phyloP scores from a whole-genome alignment of 768 basidiomycete species.

The Boletus coccyginus region DNA sequence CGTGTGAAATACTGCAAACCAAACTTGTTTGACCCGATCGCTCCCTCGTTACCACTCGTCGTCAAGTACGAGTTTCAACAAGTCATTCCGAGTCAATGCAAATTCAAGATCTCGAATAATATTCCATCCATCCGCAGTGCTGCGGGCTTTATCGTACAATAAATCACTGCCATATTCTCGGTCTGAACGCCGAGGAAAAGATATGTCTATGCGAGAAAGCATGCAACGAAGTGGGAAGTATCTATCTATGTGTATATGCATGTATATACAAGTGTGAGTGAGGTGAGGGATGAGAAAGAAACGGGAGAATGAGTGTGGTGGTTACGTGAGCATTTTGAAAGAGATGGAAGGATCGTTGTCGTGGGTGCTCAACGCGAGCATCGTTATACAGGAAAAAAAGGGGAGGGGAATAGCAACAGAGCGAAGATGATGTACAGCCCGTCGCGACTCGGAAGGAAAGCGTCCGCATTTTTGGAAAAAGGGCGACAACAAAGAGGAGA shows the following conservation, averaged over 20 bases:
- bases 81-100: not conserved
- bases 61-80: conserved; percentile 12
- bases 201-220: conserved; percentile 28
- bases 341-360: conserved; percentile 21
- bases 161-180: conserved; percentile 35
- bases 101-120: conserved; percentile 29
- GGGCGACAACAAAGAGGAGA: conserved; percentile 1
- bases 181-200: conserved; percentile 6
- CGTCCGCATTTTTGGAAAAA: conserved; percentile 18
- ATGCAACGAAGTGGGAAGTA: conserved; percentile 21
- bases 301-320: conserved; percentile 25
- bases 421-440: conserved; percentile 11
- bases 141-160: conserved; percentile 33
- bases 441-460: conserved; percentile 18
- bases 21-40: not conserved
- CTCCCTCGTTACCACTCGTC: conserved; percentile 17
- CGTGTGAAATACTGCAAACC: not conserved
- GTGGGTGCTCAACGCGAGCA: conserved; percentile 20
- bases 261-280: conserved; percentile 37
- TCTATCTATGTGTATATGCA: conserved; percentile 38
- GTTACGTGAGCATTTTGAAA: conserved; percentile 10
- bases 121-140: conserved; percentile 31
- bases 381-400: conserved; percentile 10
- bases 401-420: not conserved
- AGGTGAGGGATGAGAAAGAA: conserved; percentile 11